A percentile compares a stretch with the other conserved stretches of the same genome.
Evolutionary conservation across 306 rosid species (phyloP).

Genomic region (Medicago ruthenica): DNA sequence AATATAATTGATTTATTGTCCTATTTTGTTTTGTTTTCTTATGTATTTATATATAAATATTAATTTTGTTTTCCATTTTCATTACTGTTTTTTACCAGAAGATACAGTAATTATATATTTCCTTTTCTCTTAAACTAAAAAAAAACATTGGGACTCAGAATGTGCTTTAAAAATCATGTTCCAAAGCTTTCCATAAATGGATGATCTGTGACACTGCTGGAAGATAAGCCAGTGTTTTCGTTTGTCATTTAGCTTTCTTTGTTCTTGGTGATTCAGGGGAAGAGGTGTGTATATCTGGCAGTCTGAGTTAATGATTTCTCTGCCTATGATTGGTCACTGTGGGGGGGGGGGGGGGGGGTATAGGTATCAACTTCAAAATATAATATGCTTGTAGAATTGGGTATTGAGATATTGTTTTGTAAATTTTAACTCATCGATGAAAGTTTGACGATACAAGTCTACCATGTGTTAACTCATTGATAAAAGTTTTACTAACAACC

Average conservation of each 20-base stretch:
- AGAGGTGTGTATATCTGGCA: slow-evolving; percentile 39
- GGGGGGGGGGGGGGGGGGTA: slow-evolving; percentile 24
- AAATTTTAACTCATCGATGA: too few species aligned
- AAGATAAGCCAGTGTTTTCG: slow-evolving; percentile 42
- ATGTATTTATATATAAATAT: slow-evolving; percentile 9
- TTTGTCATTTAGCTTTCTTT: slow-evolving; percentile 41
- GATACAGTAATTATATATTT: background rate
- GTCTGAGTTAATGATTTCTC: slow-evolving; percentile 37
- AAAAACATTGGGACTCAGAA: slow-evolving; percentile 49
- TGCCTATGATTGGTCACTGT: slow-evolving; percentile 49
- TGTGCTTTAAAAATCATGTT: slow-evolving; percentile 39
- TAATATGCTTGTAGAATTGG: slow-evolving; percentile 43
- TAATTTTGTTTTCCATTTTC: background rate
- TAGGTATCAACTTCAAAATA: slow-evolving; percentile 30
- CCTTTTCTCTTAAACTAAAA: slow-evolving; percentile 12
- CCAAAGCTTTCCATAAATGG: slow-evolving; percentile 40
- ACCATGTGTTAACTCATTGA: too few species aligned
- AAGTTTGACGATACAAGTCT: too few species aligned
- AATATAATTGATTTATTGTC: slow-evolving; percentile 37
- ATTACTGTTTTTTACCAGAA: slow-evolving; percentile 11
- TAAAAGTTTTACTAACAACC: too few species aligned
- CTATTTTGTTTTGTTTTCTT: slow-evolving; percentile 25
- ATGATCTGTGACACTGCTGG: slow-evolving; percentile 44
- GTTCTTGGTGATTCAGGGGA: slow-evolving; percentile 36
- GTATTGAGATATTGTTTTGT: background rate